A percentile compares a stretch with the other conserved stretches of the same genome.
Conservation (phyloP, 169 alveolate genomes). For the Plasmodium billcollinsi region DNA sequence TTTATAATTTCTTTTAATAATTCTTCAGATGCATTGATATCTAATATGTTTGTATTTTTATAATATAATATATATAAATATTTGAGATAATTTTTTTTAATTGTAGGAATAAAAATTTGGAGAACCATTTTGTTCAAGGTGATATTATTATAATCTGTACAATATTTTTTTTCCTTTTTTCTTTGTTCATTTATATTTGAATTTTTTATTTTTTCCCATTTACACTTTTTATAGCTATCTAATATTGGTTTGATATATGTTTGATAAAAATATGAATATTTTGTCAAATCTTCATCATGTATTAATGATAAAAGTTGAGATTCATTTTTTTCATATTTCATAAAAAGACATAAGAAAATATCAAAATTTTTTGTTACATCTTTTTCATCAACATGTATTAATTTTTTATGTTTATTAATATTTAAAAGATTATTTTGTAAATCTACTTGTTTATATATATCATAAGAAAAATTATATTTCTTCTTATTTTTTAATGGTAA, state of each 20-base stretch:
- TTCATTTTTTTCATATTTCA: conserved; percentile 54
- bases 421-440: background rate
- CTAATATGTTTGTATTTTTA: background rate
- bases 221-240: conserved; percentile 50
- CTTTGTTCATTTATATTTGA: conserved; percentile 3
- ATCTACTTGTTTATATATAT: background rate
- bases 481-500: too few relatives aligned
- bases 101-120: conserved; percentile 58
- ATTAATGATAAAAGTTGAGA: conserved; percentile 36
- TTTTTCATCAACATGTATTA: conserved; percentile 28
- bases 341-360: conserved; percentile 51
- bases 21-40: conserved; percentile 31
- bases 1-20: conserved; percentile 52
- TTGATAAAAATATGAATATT: conserved; percentile 52
- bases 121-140: conserved; percentile 44
- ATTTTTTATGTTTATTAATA: conserved; percentile 32
- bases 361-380: conserved; percentile 35
- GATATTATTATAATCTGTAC: conserved; percentile 1
- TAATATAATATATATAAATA: conserved; percentile 28
- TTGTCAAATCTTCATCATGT: conserved; percentile 49
- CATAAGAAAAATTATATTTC: too few relatives aligned
- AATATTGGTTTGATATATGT: conserved; percentile 47
- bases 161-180: background rate
- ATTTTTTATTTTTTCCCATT: conserved; percentile 41
- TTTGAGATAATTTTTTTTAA: conserved; percentile 53